These are phyloP conservation scores for Auriculariales sp. DNA, from an alignment of 768 basidiomycete genomes.

Conservation along the genomic window DNA sequence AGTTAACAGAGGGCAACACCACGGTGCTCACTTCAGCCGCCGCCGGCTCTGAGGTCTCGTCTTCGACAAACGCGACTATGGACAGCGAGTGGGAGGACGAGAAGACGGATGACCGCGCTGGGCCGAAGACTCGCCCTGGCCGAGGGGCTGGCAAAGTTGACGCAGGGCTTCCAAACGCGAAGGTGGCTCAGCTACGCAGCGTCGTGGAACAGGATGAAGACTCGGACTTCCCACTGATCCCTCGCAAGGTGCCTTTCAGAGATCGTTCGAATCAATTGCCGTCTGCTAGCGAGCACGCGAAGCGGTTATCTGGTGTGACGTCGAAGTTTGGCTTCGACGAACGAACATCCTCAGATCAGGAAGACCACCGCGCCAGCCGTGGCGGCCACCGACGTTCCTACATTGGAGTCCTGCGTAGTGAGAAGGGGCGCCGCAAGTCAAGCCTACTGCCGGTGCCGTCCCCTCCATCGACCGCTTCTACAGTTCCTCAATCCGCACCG, in stretches of 20 bases:
- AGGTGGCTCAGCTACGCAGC: constrained; percentile 35
- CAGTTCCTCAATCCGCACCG: constrained; percentile 1
- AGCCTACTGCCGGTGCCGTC: constrained; percentile 67
- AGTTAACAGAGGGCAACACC: constrained; percentile 30
- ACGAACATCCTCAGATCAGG: neutral
- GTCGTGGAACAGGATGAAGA: constrained; percentile 64
- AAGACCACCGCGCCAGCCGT: constrained; percentile 28
- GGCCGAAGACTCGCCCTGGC: neutral
- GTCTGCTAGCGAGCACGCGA: constrained; percentile 16
- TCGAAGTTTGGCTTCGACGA: constrained; percentile 2
- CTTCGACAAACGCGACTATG: neutral
- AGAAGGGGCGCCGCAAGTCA: constrained; percentile 60
- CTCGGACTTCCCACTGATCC: constrained; percentile 16
- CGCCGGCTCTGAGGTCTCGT: constrained; percentile 40
- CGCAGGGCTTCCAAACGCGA: neutral
- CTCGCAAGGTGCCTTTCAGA: constrained; percentile 30
- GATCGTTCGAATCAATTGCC: constrained; percentile 46
- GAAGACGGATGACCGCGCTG: constrained; percentile 57
- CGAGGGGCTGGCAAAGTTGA: neutral
- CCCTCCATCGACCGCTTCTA: constrained; percentile 17
- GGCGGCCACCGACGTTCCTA: constrained; percentile 48
- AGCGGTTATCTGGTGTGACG: neutral
- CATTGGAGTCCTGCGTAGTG: constrained; percentile 59
- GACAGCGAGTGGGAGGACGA: constrained; percentile 81
- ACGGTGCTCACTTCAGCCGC: constrained; percentile 9